Conservation (phyloP, 2,329 filamentous ascomycete genomes). For the Fusarium graminum region DNA sequence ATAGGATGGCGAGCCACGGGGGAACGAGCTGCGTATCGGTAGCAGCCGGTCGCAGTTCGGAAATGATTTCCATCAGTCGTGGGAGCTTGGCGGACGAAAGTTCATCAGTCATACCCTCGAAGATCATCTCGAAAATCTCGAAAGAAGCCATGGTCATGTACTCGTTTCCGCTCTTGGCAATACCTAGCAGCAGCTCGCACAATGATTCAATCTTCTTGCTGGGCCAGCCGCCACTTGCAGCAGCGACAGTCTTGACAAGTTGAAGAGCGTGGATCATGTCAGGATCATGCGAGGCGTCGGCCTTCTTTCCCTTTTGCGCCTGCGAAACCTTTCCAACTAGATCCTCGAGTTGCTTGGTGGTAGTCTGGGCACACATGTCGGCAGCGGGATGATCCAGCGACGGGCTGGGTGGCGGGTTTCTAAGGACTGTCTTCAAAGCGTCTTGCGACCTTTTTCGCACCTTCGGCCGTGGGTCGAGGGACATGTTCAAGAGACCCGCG, state of each 20-base stretch:
- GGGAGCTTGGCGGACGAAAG: slow-evolving; percentile 91
- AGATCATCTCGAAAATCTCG: slow-evolving; percentile 97
- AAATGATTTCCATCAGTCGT: slow-evolving; percentile 89
- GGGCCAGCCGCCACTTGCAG: slow-evolving; percentile 92
- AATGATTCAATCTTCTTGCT: slow-evolving; percentile 94
- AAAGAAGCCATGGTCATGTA: slow-evolving; percentile 97
- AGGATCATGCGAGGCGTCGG: slow-evolving; percentile 77
- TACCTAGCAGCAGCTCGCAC: slow-evolving; percentile 88
- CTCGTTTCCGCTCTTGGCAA: slow-evolving; percentile 91
- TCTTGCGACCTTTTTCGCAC: slow-evolving; percentile 94
- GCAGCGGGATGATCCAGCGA: slow-evolving; percentile 94
- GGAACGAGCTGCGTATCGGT: slow-evolving; percentile 96
- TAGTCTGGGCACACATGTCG: slow-evolving; percentile 95
- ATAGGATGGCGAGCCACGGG: slow-evolving; percentile 96
- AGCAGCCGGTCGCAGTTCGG: slow-evolving; percentile 88
- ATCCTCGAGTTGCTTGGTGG: slow-evolving; percentile 82
- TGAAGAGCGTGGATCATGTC: slow-evolving; percentile 92
- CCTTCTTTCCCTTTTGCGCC: slow-evolving; percentile 74
- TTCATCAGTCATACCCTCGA: slow-evolving; percentile 89
- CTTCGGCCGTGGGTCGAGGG: slow-evolving; percentile 90
- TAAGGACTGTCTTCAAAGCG: slow-evolving; percentile 84
- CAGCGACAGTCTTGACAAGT: slow-evolving; percentile 88
- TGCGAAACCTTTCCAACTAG: slow-evolving; percentile 72
- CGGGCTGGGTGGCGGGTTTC: slow-evolving; percentile 88
- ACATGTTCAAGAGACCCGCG: slow-evolving; percentile 85